Percentiles rank a stretch among this genome's conserved stretches.
Evolutionary conservation across 257 asterid species (phyloP).

Genomic region (Fraxinus excelsior): DNA sequence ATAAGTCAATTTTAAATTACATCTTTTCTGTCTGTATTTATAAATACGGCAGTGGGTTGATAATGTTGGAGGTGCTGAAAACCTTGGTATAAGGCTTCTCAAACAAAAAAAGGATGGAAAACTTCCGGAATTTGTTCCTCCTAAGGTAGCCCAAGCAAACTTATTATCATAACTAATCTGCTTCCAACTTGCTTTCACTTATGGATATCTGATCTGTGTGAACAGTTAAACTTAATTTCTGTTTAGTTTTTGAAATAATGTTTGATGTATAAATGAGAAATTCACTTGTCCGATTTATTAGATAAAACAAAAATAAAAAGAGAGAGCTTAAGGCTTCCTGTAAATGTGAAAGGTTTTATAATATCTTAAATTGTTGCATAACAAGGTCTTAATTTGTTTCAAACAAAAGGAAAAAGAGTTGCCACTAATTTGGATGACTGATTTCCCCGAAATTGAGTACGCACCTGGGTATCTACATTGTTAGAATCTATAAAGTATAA

Average conservation of each 20-base stretch:
- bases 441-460: neutral
- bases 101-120: slow-evolving; percentile 66
- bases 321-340: neutral
- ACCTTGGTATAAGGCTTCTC: slow-evolving; percentile 65
- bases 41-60: slow-evolving; percentile 63
- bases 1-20: neutral
- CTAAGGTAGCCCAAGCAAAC: slow-evolving; percentile 55
- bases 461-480: neutral
- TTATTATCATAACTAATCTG: slow-evolving; percentile 10
- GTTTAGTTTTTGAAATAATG: neutral
- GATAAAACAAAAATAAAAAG: neutral
- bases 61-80: slow-evolving; percentile 79
- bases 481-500: neutral
- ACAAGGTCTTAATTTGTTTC: neutral
- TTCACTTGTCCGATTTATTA: neutral
- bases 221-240: neutral
- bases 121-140: slow-evolving; percentile 80
- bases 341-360: neutral
- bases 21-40: neutral
- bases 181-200: slow-evolving; percentile 1
- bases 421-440: neutral
- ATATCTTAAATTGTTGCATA: neutral
- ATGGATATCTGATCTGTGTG: slow-evolving; percentile 1
- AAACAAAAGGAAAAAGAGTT: neutral
- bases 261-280: neutral